Conservation (phyloP, 2,329 filamentous ascomycete species). For the Sporothrix schenckii region DNA sequence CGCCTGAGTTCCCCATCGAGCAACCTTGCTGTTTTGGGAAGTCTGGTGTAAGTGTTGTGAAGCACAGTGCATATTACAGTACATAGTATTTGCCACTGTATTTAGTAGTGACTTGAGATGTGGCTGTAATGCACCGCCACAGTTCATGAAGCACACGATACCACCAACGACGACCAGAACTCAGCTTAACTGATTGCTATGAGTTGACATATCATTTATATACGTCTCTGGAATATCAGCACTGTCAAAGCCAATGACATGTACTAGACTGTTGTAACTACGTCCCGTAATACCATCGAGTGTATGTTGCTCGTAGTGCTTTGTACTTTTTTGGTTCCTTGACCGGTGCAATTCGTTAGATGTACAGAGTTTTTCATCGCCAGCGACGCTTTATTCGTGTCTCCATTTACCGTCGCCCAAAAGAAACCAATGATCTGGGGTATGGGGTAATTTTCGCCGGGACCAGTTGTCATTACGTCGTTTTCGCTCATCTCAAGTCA, state of each 20-base stretch:
- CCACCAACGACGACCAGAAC: no score
- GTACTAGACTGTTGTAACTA: no score
- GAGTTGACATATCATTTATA: neutral
- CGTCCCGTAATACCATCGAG: neutral
- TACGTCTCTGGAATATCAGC: neutral
- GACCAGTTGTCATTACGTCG: slow-evolving; percentile 26
- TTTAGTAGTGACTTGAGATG: neutral
- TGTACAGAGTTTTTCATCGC: neutral
- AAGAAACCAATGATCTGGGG: slow-evolving; percentile 10
- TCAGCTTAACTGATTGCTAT: neutral
- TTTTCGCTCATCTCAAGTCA: slow-evolving; percentile 19
- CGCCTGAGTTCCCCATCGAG: neutral
- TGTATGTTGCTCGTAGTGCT: no score
- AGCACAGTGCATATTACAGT: neutral
- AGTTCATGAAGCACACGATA: no score
- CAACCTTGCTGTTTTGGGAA: slow-evolving; percentile 17
- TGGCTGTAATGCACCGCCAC: slow-evolving; percentile 26
- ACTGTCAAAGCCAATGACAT: neutral
- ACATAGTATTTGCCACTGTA: neutral
- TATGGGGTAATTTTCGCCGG: slow-evolving; percentile 22
- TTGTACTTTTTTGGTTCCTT: no score
- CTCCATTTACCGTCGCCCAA: neutral
- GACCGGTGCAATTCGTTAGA: neutral
- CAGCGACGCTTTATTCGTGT: neutral
- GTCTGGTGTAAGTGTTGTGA: neutral